Base-by-base conservation (phyloP, 2,329 filamentous ascomycete species). In the Pestalotiopsis sp. region DNA sequence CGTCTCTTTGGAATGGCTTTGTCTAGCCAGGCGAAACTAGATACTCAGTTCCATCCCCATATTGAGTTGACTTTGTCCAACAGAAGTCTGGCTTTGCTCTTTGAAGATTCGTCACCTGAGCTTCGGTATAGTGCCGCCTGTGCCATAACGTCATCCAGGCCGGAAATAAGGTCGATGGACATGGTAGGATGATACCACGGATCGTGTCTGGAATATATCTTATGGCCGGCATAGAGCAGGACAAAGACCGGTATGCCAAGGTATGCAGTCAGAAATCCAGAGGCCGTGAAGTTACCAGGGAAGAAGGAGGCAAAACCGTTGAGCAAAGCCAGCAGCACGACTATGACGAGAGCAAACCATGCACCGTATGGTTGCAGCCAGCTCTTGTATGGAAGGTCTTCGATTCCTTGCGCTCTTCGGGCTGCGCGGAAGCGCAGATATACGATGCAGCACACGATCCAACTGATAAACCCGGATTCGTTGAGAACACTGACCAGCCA, bases 221-320 rank as follows among this genome's bases (percentile, higher is more conserved):
- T 78, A 74, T 90, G 88, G 9, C 81, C 82, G n/a, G 84, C 76
- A 73, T 88, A 90, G 58, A 91, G 82, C 2, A 79, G 67, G 11
- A 87, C 72, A 75, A 91, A 91, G 27, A 90, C 85, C 0, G 88
- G 88, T 64, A 92, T 86, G 5, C 89, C 88, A 11, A 91, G 84
- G 73, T 92, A 92, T 0, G 87, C 84, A 0, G 88, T 90, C 41
- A 91, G 79, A 74, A 92, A 92, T 63, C 78, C 82, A 25, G 80
- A 81, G 0, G 83, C 82, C 9, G 82, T 83, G 85, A 86, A 92
- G 20, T 87, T 81, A 9, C 82, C 81, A 0, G 86, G 84, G 77
- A 87, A 89, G 76, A 92, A 92, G 2, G 88, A 86, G 56, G 85
- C 84, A 75, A 91, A 91, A 0, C 90, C 90, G 70, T 90, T 91